Base-by-base conservation (phyloP, 2,329 filamentous ascomycete species). In the Penicillium sp. region DNA sequence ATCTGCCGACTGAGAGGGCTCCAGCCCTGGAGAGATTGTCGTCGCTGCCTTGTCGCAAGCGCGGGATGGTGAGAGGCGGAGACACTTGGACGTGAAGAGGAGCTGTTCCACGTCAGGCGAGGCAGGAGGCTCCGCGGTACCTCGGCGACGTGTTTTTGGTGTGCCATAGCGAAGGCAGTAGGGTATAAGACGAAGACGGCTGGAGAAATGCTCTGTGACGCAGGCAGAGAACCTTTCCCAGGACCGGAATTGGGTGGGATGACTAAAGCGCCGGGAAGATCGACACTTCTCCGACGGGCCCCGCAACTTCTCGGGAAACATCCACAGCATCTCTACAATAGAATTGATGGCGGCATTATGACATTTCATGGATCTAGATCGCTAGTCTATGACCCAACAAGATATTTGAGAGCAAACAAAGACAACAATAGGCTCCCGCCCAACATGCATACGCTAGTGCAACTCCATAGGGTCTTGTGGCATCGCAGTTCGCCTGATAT, bases 51-150 rank as follows among this genome's bases (percentile, higher is more conserved):
- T 20, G 50, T 43, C 36, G 59, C 45, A 13, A 59, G 46, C 16
- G 52, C 44, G 27, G 50, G 47, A 41, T 53, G 52, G 41, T 60
- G 55, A 19, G 60, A 47, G 29, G 59, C 48, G 37, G 56, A 48
- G 39, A 63, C 34, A 20, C 56, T 53, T 17, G 56, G 57, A n/a
- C 62, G 54, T 15, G 60, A 52, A 20, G 63, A 62, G 29, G 62
- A 57, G 32, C 62, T 59, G 44, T 65, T 67, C 66, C 67, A 69
- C 13, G 62, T 68, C 45, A 71, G 53, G 32, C 67, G 66, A 40
- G 67, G 65, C 29, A 69, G 58, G 20, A 71, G 55, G 39, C 63
- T 67, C 30, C 68, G 68, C 30, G 69, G 68, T n/a, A 70, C 57
- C 45, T 70, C 68, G 16, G 58, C 58, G 48, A 71, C 60, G 7